These are phyloP conservation scores for Dictyostelium intermedium DNA, from an alignment of 78 protist genomes.

Conservation along the genomic window DNA sequence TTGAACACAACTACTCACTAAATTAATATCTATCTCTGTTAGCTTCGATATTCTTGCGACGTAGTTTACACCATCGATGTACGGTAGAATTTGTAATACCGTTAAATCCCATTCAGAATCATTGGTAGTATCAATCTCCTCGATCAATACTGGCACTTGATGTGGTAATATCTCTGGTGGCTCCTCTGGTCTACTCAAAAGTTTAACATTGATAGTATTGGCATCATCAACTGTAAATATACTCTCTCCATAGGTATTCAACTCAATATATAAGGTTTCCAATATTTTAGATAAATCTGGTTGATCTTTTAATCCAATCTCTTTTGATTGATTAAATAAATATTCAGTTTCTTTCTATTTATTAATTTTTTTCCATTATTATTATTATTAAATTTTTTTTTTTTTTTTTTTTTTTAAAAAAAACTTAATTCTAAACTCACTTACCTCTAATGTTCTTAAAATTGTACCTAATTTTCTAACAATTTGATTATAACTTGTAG, in stretches of 20 bases:
- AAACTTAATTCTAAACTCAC: neutral
- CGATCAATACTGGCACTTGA: constrained; percentile 61
- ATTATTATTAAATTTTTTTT: neutral
- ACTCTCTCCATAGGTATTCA: constrained; percentile 60
- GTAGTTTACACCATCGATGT: constrained; percentile 81
- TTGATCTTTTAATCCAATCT: neutral
- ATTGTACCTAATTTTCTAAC: constrained; percentile 68
- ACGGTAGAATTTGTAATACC: constrained; percentile 69
- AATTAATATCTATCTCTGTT: constrained; percentile 48
- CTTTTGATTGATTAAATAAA: constrained; percentile 67
- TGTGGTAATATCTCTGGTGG: constrained; percentile 52
- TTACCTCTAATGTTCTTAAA: constrained; percentile 34
- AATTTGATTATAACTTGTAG: constrained; percentile 54
- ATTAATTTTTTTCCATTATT: too few relatives aligned
- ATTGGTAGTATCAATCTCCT: constrained; percentile 12
- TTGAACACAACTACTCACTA: constrained; percentile 68
- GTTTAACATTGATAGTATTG: constrained; percentile 74
- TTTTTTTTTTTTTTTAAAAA: neutral
- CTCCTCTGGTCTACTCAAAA: constrained; percentile 1
- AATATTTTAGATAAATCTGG: constrained; percentile 57
- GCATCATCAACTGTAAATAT: constrained; percentile 69
- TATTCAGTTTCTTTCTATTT: constrained; percentile 56
- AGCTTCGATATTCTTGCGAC: constrained; percentile 47
- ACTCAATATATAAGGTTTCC: constrained; percentile 64
- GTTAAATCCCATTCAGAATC: constrained; percentile 75